A percentile compares a stretch with the other conserved stretches of the same genome.
These are phyloP conservation scores for Corchorus capsularis DNA, from an alignment of 345 rosid genomes.

Conservation along the genomic window DNA sequence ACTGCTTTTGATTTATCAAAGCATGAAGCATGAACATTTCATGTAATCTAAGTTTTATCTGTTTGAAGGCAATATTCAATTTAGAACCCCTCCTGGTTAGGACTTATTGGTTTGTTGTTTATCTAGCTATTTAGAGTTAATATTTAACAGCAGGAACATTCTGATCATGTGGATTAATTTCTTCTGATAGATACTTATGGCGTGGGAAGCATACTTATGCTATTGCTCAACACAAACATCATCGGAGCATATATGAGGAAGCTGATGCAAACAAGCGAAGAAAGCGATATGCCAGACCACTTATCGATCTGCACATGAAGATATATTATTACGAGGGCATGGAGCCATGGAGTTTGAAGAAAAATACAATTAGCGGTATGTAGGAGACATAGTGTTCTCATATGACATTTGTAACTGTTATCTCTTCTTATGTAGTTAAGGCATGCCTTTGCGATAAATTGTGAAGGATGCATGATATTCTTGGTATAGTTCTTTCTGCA, in stretches of 20 bases:
- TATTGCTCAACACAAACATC: slow-evolving; percentile 94
- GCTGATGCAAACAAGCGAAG: slow-evolving; percentile 96
- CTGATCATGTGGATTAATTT: slow-evolving; percentile 9
- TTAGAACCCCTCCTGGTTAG: background rate
- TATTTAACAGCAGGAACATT: slow-evolving; percentile 2
- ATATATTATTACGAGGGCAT: slow-evolving; percentile 84
- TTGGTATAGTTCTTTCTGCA: background rate
- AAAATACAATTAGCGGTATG: slow-evolving; percentile 78
- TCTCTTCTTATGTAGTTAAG: slow-evolving; percentile 1
- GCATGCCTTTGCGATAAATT: background rate
- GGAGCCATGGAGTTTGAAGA: slow-evolving; percentile 87
- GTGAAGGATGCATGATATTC: background rate
- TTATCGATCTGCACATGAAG: slow-evolving; percentile 96
- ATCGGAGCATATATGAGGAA: slow-evolving; percentile 82
- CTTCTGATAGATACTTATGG: slow-evolving; percentile 76
- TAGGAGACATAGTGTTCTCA: background rate
- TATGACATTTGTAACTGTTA: background rate
- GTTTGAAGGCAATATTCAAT: background rate
- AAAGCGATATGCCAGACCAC: slow-evolving; percentile 91
- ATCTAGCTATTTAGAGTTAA: background rate
- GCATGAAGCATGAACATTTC: background rate
- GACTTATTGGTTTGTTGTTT: background rate
- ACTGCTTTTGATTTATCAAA: background rate
- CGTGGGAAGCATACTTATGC: slow-evolving; percentile 89
- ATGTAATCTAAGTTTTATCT: background rate